Evolutionary conservation across 164 flowering plant species (phyloP).

Genomic region (Sextonia rubra): DNA sequence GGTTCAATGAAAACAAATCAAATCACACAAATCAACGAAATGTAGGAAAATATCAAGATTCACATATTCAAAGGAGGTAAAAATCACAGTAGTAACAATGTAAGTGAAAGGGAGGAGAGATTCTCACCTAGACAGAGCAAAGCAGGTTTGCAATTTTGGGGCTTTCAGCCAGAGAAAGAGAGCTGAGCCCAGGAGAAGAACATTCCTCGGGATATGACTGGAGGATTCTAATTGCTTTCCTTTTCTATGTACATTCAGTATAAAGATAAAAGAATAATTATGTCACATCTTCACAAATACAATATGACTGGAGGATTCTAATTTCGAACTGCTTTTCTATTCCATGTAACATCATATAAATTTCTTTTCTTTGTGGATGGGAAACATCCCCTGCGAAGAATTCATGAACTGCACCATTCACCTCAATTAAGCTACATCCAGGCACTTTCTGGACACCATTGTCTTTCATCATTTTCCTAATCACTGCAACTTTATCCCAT

Average conservation of each 20-base stretch:
- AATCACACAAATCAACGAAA: too few relatives aligned
- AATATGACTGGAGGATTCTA: slow-evolving; percentile 7
- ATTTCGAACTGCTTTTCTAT: slow-evolving; percentile 13
- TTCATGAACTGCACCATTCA: slow-evolving; percentile 17
- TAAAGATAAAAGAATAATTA: not conserved
- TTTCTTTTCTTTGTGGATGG: slow-evolving; percentile 14
- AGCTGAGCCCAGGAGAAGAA: too few relatives aligned
- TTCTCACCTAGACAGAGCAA: too few relatives aligned
- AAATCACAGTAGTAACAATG: too few relatives aligned
- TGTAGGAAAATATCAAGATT: too few relatives aligned
- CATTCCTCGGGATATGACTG: too few relatives aligned
- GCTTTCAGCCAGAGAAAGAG: too few relatives aligned
- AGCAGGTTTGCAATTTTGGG: too few relatives aligned
- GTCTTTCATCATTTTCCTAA: slow-evolving; percentile 15
- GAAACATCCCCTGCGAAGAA: slow-evolving; percentile 14
- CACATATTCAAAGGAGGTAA: too few relatives aligned
- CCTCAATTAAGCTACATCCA: slow-evolving; percentile 19
- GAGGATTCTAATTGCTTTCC: not conserved
- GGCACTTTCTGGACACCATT: slow-evolving; percentile 12
- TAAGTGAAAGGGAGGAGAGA: too few relatives aligned
- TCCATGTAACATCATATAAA: slow-evolving; percentile 7
- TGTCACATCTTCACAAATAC: too few relatives aligned
- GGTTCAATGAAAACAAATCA: too few relatives aligned
- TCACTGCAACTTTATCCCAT: slow-evolving; percentile 11
- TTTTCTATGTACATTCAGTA: not conserved